A percentile compares a stretch with the other conserved stretches of the same genome.
Conservation (phyloP, 352 stramenopile genomes). For the Phytophthora aleatoria region DNA sequence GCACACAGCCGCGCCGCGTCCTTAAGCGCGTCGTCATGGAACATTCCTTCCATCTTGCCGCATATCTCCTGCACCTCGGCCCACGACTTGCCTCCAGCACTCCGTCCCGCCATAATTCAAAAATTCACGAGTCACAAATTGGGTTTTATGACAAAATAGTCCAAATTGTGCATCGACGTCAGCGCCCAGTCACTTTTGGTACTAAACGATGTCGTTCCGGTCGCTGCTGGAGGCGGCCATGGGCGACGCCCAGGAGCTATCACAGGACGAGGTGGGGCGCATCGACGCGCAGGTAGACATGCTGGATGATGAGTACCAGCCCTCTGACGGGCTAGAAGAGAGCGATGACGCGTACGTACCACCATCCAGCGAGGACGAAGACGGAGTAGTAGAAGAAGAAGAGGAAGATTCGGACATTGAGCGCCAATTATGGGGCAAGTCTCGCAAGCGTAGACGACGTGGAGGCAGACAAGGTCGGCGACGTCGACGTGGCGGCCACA, state of each 20-base stretch:
- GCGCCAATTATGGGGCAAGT: constrained; percentile 81
- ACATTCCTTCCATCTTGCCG: constrained; percentile 65
- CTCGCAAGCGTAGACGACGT: constrained; percentile 53
- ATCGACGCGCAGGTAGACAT: constrained; percentile 30
- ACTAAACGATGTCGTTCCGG: constrained; percentile 71
- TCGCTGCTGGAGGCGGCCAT: constrained; percentile 85
- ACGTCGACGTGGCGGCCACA: constrained; percentile 36
- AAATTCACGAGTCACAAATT: constrained; percentile 11
- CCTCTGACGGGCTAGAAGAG: constrained; percentile 30
- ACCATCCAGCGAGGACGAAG: constrained; percentile 66
- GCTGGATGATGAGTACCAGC: constrained; percentile 32
- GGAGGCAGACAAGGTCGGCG: constrained; percentile 30
- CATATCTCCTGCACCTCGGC: constrained; percentile 74
- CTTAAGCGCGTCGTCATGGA: constrained; percentile 60
- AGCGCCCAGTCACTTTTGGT: constrained; percentile 20
- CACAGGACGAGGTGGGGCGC: constrained; percentile 32
- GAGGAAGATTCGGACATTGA: constrained; percentile 89
- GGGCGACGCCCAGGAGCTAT: constrained; percentile 64
- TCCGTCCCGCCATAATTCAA: constrained; percentile 40
- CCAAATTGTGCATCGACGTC: constrained; percentile 3
- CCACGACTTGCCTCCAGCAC: constrained; percentile 42
- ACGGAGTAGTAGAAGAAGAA: constrained; percentile 52
- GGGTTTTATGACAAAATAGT: not conserved
- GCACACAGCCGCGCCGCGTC: constrained; percentile 60
- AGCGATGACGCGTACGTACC: constrained; percentile 67